These are phyloP conservation scores for Camellia oleifera DNA, from an alignment of 179 eudicot species.

Conservation along the genomic window DNA sequence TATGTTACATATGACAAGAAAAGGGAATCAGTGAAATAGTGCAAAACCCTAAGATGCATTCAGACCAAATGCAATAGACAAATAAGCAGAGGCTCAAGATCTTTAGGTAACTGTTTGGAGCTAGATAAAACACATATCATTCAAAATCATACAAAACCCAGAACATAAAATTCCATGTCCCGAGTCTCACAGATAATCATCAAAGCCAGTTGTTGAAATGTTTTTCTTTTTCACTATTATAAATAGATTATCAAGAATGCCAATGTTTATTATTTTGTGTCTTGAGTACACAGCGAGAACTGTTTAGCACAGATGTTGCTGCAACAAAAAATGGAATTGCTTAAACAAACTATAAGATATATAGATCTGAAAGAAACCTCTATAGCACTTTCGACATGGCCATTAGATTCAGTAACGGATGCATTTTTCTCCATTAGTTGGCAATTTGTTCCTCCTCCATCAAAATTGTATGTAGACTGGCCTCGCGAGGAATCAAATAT, in stretches of 20 bases:
- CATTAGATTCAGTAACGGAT: conserved; percentile 28
- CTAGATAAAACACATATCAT: neutral
- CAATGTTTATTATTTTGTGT: no score
- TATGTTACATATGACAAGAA: neutral
- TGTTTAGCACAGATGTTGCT: no score
- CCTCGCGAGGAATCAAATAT: conserved; percentile 27
- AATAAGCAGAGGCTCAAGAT: neutral
- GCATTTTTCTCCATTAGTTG: conserved; percentile 30
- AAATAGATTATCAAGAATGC: no score
- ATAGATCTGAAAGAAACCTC: conserved; percentile 34
- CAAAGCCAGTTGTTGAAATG: neutral
- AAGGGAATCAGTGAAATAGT: neutral
- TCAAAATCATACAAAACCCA: neutral
- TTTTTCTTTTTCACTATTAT: neutral
- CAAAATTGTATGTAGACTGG: conserved; percentile 22
- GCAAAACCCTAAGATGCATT: neutral
- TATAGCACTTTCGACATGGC: conserved; percentile 26
- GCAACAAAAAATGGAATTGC: no score
- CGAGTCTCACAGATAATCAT: neutral
- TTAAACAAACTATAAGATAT: neutral
- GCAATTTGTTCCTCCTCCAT: conserved; percentile 26
- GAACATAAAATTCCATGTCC: conserved; percentile 3
- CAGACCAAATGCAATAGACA: neutral
- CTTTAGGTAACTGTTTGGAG: neutral
- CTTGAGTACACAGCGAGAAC: no score